Evolutionary conservation across 495 filamentous ascomycete species (phyloP), one percentile per base, ranked within the genome.

Genomic region (Podospora comata): DNA sequence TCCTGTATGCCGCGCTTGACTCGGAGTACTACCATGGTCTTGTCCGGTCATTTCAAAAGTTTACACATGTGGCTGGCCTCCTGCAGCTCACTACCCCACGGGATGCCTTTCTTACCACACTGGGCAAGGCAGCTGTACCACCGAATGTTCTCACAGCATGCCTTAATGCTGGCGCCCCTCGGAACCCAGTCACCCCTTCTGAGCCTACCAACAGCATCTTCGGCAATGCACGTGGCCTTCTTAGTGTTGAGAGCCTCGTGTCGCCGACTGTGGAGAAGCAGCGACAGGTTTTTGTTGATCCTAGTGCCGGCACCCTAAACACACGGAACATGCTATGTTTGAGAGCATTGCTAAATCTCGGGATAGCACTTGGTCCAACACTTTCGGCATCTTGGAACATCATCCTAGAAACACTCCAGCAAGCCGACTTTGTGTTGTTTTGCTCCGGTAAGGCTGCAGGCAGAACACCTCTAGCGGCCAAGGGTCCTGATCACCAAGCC

Each of bases 11-110:
- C 20, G 88, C 93, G 0, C 79, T 99, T 11, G 95, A 98, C 73
- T 89, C 92, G n/a, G 94, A 97, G 55, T 97, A 93, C 68, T 98
- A 96, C 69, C 93, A 96, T 70, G 88, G 88, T 27, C 85, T 99
- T 2, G 93, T 99, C n/a, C 86, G 94, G 61, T 91, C 93, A 0
- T 94, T 98, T 71, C 95, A 99, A 73, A 96, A 96, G 72, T 90
- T 99, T 74, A 90, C 96, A 1, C 95, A 99, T 75, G 95, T 97
- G 7, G 92, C 95, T 23, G 95, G 95, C 16, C 82, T 99, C 65
- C 81, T 99, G 20, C 86, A 91, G 63, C 85, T 97, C 20, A 81
- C 85, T 27, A 97, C 95, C 2, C 92, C 95, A 13, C 83, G 96
- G 65, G 95, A 99, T 83, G 94, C 95, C 4, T 96, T 99, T 70